Base-by-base conservation (phyloP, 1,284 basidiomycete species). In the Cutaneotrichosporon sp. region DNA sequence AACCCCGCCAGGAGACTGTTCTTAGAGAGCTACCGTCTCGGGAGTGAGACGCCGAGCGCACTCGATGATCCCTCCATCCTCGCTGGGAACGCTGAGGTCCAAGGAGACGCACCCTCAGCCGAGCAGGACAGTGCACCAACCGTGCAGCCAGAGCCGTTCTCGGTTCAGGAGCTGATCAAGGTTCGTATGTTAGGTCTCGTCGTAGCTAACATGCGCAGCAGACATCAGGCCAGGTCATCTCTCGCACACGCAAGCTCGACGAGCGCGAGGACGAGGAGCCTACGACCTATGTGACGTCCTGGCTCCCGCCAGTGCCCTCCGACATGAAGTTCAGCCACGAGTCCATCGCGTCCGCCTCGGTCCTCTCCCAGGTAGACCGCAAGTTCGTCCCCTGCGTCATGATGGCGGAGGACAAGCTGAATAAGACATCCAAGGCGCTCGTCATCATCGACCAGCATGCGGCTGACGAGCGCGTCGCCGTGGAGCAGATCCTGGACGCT, bases 381-480 rank as follows among this genome's bases (percentile, higher is more conserved):
- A 97, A 97, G 79, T 97, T 93, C 75, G 85, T 97, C 65, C 87
- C 88, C 24, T 92, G 91, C 77, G 72, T 87, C 25, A 52, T 79
- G 8, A 58, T 55, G 14, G 46, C 25, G 70, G 85, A 60, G 7
- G 34, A 22, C 4, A 18, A 22, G 7, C 5, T 22, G 1, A 18
- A 11, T 6, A 22, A 31, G 9, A 29, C 31, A 1, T 16, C 18
- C 20, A 46, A 4, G 36, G 50, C 46, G 1, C 67, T 97, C 33
- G 83, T 94, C 27, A 82, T 97, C 60, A 84, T 98, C 49, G 95
- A 98, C 80, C 95, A 98, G 77, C 95, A 98, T 74, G 95, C 95
- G 5, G 95, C 93, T 9, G 92, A 97, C 73, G 95, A 98, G 79
- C 86, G 95, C 10, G 82, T 95, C 31, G 86, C 92, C 24, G 89